Evolutionary conservation across 768 basidiomycete genomes (phyloP), one percentile per base, ranked within the genome.

Genomic region (Rhodotorula graminis): DNA sequence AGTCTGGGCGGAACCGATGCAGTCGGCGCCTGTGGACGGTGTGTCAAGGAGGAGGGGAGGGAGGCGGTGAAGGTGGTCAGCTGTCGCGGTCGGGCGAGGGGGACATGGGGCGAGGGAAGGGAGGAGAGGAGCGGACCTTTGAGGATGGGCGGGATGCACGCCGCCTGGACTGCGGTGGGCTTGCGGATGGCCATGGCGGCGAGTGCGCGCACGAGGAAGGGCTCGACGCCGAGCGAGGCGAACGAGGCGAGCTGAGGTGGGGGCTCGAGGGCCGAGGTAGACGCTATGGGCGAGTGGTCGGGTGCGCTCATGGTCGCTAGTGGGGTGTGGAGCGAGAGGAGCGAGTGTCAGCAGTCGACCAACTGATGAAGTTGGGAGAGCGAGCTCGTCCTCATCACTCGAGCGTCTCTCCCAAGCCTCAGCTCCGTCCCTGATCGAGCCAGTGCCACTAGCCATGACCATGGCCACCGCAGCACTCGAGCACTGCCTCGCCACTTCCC

Each of bases 1-100:
- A 0, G 96, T 99, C 82, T 97, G 94, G 1, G 96, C 93, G 74
- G 95, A 93, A 18, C 96, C 96, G 70, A 99, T 92, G 80, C 94
- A 97, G 81, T 99, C 95, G 79, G 89, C 86, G 52, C 95, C 95
- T 92, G 81, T 40, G 19, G 44, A 18, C 40, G 37, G 5, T 21
- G 53, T 53, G 40, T n/a, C 9, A 40, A 27, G 52, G 57, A 57
- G 46, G 47, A 71, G 55, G n/a, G n/a, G 61, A 15, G 31, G 44
- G 46, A 58, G 55, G 40, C 57, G 4, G 6, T 18, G 40, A 29
- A 31, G 33, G 56, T 15, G 33, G 56, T 15, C 8, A 19, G 52
- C 40, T 46, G 4, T 37, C 37, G 37, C 37, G 37, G 5, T 9
- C 37, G 37, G 18, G 16, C 57, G 57, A 14, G 9, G 27, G 25